Evolutionary conservation across 352 stramenopile genomes (phyloP), one percentile per base, ranked within the genome.

Genomic region (Pythium inflatum): DNA sequence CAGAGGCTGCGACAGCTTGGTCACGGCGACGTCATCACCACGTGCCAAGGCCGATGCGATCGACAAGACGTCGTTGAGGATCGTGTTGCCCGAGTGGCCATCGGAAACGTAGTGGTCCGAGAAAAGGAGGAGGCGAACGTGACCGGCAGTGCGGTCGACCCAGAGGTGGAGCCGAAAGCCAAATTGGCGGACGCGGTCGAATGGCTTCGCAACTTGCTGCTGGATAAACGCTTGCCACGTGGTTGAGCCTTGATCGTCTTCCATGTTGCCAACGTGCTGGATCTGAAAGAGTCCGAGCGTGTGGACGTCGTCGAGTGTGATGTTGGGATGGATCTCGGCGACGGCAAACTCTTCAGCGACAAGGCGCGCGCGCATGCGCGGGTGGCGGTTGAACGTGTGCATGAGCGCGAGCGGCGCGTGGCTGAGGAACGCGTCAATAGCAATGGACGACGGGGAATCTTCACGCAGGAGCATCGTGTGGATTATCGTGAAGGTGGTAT

Each of bases 71-170:
- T 77, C 66, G 68, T 88, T 71, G 14, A 88, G 48, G 5, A 82
- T 46, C 2, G 67, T 61, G 40, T 68, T 76, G 5, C 78, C 76
- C 2, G 80, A 84, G 30, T 53, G 75, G 20, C 74, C 78, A 49
- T 88, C 80, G 4, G 73, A 78, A 56, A 78, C 72, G 59, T 76
- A 83, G 53, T 88, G 76, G 45, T 88, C 80, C 27, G 74, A 79
- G 68, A 84, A 80, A 28, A 88, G 65, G 48, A 84, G 68, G 14
- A 88, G 33, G 0, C 78, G 71, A 2, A 66, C 76, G 6, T 69
- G 65, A 40, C 69, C 30, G 22, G 34, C 48, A 12, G 36, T 22
- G 4, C 12, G 9, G 49, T 86, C 77, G 0, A 83, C 65, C 78
- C 80, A 87, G 22, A 82, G 64, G 0, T 75, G 80, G 75, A 71